Conservation (phyloP, 306 rosid species). For the Rosa persica region DNA sequence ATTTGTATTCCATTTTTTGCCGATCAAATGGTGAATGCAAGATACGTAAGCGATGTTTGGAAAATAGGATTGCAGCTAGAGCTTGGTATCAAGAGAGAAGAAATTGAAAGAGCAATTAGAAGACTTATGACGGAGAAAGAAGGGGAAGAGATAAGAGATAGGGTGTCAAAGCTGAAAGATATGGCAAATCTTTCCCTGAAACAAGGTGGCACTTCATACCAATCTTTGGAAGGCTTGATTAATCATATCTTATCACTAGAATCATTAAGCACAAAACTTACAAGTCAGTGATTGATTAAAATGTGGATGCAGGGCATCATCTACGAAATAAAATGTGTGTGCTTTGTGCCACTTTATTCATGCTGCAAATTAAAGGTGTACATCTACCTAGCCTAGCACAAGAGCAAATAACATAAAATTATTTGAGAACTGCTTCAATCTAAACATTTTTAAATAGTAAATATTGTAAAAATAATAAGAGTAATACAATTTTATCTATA, state of each 20-base stretch:
- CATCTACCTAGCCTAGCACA: neutral
- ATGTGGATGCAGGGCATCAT: neutral
- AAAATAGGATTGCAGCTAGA: constrained; percentile 45
- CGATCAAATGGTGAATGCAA: constrained; percentile 58
- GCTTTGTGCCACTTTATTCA: neutral
- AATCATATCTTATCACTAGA: constrained; percentile 9
- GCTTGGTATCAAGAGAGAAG: constrained; percentile 36
- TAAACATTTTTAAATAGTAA: no score
- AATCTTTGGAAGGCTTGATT: constrained; percentile 21
- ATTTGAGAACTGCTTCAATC: neutral
- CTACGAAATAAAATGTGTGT: neutral
- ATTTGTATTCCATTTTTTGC: constrained; percentile 47
- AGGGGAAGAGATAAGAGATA: constrained; percentile 39
- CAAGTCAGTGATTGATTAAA: neutral
- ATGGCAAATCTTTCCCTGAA: constrained; percentile 26
- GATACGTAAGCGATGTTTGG: constrained; percentile 55
- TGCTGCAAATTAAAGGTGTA: neutral
- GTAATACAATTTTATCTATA: no score
- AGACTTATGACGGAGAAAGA: constrained; percentile 43
- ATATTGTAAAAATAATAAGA: no score
- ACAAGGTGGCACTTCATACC: constrained; percentile 26
- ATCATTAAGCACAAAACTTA: neutral
- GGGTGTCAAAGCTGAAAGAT: constrained; percentile 39
- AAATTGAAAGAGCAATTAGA: constrained; percentile 39
- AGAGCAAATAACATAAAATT: neutral